These are phyloP conservation scores for Globisporangium paroecandrum DNA, from an alignment of 352 stramenopile genomes.

Conservation along the genomic window DNA sequence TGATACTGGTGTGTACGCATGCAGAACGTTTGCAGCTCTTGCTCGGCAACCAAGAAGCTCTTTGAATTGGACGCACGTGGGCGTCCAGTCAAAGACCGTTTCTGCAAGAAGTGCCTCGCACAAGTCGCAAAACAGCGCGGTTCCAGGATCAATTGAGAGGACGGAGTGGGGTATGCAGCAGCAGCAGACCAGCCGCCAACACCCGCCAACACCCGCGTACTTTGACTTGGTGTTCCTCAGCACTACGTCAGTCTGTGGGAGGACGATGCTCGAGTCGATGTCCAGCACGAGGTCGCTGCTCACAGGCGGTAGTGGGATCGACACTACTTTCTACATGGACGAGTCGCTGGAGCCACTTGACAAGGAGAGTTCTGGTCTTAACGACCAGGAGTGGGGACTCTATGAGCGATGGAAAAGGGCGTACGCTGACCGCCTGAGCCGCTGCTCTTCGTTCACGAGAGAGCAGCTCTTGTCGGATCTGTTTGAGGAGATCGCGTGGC, in stretches of 20 bases:
- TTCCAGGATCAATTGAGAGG: slow-evolving; percentile 7
- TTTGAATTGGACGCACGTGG: slow-evolving; percentile 42
- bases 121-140: slow-evolving; percentile 15
- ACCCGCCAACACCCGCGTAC: slow-evolving; percentile 8
- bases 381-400: not conserved
- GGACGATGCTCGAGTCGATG: not conserved
- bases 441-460: not conserved
- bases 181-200: slow-evolving; percentile 3
- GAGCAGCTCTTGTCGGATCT: slow-evolving; percentile 7
- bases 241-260: not conserved
- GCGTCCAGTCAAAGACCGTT: slow-evolving; percentile 33
- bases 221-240: slow-evolving; percentile 14
- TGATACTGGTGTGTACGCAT: too few species aligned
- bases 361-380: not conserved
- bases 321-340: not conserved
- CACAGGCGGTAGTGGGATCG: not conserved
- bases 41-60: slow-evolving; percentile 41
- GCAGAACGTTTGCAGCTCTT: slow-evolving; percentile 43
- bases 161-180: not conserved
- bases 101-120: slow-evolving; percentile 42
- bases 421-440: slow-evolving; percentile 1
- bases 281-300: not conserved
- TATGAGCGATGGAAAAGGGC: not conserved
- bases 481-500: too few species aligned
- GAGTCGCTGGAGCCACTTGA: not conserved